Base-by-base conservation (phyloP, 108 stramenopile species). In the Stephanodiscus minutulus region DNA sequence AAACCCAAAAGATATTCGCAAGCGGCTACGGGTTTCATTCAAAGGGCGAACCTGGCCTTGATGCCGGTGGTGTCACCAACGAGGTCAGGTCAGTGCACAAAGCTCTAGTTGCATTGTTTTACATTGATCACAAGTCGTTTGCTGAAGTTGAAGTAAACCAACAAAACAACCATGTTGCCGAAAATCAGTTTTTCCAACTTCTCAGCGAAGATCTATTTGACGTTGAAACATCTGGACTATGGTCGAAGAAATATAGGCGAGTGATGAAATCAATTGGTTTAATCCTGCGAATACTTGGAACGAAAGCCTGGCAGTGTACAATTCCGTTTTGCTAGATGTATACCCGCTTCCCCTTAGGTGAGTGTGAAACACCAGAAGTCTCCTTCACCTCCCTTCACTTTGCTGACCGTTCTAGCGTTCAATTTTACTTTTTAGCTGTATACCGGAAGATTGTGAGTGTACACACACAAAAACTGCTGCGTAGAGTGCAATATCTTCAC, bases 51-150 rank as follows among this genome's bases (percentile, higher is more conserved):
- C 92, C 92, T 22, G 97, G 96, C 52, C 66, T 98, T 21, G 97
- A 98, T 82, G 96, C 95, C 8, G 97, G 97, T 15, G 97, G 97
- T 9, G 96, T 97, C 3, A 90, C 93, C 1, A 96, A 95, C 67
- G 97, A 98, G 29, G 59, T 22, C n/a, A n/a, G n/a, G n/a, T n/a
- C 36, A 43, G 59, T 60, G 1, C 33, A 28, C 8, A 6, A 43
- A n/a, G 12, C 18, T 37, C 17, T 12, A 22, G 21, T 31, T 60
- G 35, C 20, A 15, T 13, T 21, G 20, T n/a, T 60, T 35, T 20
- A 20, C 17, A 4, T 15, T 44, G 43, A 41, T 44, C 15, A 15
- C 43, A n/a, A n/a, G n/a, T 17, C 1, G 1, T 60, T 35, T 3
- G 17, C 3, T 60, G 35, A n/a, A n/a, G n/a, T 2, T 18, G 8